Evolutionary conservation across 108 stramenopile species (phyloP), one percentile per base, ranked within the genome.

Genomic region (Nitzschia sp.): DNA sequence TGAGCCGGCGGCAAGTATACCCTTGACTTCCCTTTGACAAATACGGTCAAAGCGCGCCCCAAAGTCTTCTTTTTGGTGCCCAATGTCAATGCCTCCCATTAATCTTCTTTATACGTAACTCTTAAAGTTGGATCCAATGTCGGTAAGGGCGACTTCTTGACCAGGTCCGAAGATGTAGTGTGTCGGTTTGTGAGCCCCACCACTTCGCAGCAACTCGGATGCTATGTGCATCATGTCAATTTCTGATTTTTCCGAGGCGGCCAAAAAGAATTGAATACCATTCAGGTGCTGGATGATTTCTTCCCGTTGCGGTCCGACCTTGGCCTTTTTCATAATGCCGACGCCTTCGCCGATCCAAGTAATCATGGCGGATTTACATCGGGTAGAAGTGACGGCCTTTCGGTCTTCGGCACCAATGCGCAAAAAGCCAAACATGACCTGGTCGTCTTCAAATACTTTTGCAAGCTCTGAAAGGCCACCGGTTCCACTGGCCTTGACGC

Each of bases 141-240:
- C 64, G 11, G 64, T 18, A 19, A 65, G 27, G 4, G 64, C 64
- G 9, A 65, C 64, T 65, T 65, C 64, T 28, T 65, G 64, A 28
- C n/a, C 64, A 29, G 64, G 64, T 23, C 64, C 64, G 36, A 65
- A 65, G n/a, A 65, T 65, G 64, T 65, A 65, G 27, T 65, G 64
- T 5, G 64, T 65, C 15, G 64, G 64, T 28, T 65, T 65, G 64
- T 65, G 64, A n/a, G 64, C 64, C 13, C 64, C 64, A 27, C 64
- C 64, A 65, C 64, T 65, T 31, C 64, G 64, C 21, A 65, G 28
- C 28, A 65, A 48, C 30, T 65, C 64, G 6, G 64, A 65, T 11
- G 64, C 64, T 23, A 65, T 46, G 47, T 65, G 47, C 64, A 65
- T 65, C 45, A 65, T 65, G 26, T 65, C 64, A 23, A 65, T 28